phyloP scores from a whole-genome alignment of 495 filamentous ascomycete genomes.

The Tuber calosporum region DNA sequence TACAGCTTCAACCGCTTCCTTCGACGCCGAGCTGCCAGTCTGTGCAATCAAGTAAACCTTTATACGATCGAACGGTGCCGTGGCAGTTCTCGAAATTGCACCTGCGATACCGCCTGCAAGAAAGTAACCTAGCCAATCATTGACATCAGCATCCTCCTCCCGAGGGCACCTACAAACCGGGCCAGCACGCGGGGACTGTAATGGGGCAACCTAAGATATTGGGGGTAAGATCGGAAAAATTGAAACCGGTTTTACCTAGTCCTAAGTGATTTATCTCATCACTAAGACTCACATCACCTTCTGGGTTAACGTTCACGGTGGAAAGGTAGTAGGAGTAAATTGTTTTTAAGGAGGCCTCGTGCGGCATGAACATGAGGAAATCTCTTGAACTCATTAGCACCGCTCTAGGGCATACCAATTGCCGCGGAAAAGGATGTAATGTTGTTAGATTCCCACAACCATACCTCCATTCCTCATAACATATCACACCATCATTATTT shows the following conservation, averaged over 20 bases:
- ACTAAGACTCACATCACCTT: constrained; percentile 88
- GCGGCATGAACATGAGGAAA: constrained; percentile 90
- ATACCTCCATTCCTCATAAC: constrained; percentile 95
- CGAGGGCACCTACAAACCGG: constrained; percentile 23
- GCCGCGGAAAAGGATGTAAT: neutral
- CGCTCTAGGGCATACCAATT: neutral
- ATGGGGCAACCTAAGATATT: neutral
- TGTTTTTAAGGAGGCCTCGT: constrained; percentile 63
- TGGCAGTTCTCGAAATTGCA: constrained; percentile 83
- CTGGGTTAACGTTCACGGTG: constrained; percentile 79
- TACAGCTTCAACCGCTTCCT: constrained; percentile 55
- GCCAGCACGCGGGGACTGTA: constrained; percentile 26
- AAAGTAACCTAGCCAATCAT: constrained; percentile 72
- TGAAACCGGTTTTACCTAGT: constrained; percentile 75
- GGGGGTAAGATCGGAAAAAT: constrained; percentile 63
- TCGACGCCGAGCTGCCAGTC: constrained; percentile 54
- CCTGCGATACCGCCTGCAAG: constrained; percentile 88
- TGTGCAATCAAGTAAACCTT: constrained; percentile 97
- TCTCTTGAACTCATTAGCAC: constrained; percentile 53
- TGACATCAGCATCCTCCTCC: constrained; percentile 19
- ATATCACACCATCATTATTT: constrained; percentile 79
- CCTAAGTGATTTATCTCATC: constrained; percentile 74
- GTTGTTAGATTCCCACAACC: constrained; percentile 37
- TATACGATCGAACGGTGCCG: constrained; percentile 89
- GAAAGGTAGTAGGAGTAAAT: constrained; percentile 88